Conservation (phyloP, 192 early-diverging fungal genomes). For the Dissophora ornata region DNA sequence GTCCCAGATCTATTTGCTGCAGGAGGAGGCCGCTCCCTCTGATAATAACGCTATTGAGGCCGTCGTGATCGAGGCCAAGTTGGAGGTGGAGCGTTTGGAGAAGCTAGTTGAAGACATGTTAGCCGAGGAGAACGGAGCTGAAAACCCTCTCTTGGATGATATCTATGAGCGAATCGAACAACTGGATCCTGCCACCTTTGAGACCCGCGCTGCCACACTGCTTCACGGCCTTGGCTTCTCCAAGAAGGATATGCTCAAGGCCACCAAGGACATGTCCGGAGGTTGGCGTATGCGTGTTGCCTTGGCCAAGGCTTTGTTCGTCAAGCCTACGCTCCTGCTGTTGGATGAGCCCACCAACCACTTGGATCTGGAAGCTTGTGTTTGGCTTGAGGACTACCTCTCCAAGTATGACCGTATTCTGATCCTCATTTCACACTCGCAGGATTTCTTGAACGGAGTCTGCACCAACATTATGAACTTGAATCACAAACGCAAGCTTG, state of each 20-base stretch:
- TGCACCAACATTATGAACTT: conserved; percentile 96
- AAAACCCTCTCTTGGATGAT: conserved; percentile 90
- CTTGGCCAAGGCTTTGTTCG: conserved; percentile 95
- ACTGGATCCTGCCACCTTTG: conserved; percentile 95
- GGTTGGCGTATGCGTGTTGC: conserved; percentile 99
- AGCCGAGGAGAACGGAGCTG: conserved; percentile 82
- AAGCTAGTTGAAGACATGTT: conserved; percentile 92
- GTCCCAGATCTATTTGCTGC: conserved; percentile 87
- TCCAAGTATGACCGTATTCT: conserved; percentile 83
- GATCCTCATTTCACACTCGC: conserved; percentile 92
- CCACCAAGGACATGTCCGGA: conserved; percentile 98
- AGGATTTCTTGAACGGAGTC: conserved; percentile 95
- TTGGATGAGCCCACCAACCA: conserved; percentile 95
- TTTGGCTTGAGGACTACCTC: conserved; percentile 98
- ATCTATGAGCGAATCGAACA: conserved; percentile 97
- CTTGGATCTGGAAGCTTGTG: conserved; percentile 93
- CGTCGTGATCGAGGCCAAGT: conserved; percentile 89
- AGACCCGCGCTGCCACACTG: conserved; percentile 89
- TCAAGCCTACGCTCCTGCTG: conserved; percentile 89
- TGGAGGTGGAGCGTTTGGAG: conserved; percentile 93
- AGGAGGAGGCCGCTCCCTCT: conserved; percentile 95
- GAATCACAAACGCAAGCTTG: conserved; percentile 87
- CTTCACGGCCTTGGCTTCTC: conserved; percentile 96
- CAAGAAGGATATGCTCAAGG: conserved; percentile 87
- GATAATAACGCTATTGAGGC: conserved; percentile 92